Conservation (phyloP, 768 basidiomycete genomes). For the Lactarius pseudohatsudake region DNA sequence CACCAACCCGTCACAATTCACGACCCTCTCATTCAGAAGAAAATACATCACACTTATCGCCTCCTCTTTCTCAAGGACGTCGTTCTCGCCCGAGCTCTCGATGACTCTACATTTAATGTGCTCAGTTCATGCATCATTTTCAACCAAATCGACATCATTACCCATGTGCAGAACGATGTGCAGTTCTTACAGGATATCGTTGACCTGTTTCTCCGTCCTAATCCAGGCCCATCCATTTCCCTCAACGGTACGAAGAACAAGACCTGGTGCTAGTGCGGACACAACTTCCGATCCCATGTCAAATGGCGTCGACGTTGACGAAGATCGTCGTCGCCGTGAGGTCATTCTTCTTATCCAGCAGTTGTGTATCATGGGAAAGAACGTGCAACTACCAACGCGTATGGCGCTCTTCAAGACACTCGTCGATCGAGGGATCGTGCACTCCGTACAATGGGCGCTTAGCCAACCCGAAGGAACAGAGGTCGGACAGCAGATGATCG, state of each 20-base stretch:
- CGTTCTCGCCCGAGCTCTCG: constrained; percentile 89
- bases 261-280: constrained; percentile 32
- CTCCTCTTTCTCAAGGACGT: constrained; percentile 98
- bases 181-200: constrained; percentile 78
- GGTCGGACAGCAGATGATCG: constrained; percentile 58
- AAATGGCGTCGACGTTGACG: constrained; percentile 29
- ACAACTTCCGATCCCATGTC: constrained; percentile 10
- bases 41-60: constrained; percentile 96
- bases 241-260: constrained; percentile 34
- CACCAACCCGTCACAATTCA: constrained; percentile 86
- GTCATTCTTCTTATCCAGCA: constrained; percentile 89
- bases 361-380: constrained; percentile 93
- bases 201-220: constrained; percentile 53
- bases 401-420: constrained; percentile 83
- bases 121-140: constrained; percentile 97
- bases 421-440: constrained; percentile 84
- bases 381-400: constrained; percentile 86
- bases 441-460: constrained; percentile 92
- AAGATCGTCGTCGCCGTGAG: constrained; percentile 54
- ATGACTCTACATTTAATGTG: constrained; percentile 96
- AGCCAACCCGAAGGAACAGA: constrained; percentile 58
- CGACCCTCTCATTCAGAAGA: constrained; percentile 71
- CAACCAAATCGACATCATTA: constrained; percentile 98
- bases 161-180: constrained; percentile 77
- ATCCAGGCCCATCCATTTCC: constrained; percentile 33